phyloP scores from a whole-genome alignment of 169 alveolate genomes.

The Babesia gibsoni region DNA sequence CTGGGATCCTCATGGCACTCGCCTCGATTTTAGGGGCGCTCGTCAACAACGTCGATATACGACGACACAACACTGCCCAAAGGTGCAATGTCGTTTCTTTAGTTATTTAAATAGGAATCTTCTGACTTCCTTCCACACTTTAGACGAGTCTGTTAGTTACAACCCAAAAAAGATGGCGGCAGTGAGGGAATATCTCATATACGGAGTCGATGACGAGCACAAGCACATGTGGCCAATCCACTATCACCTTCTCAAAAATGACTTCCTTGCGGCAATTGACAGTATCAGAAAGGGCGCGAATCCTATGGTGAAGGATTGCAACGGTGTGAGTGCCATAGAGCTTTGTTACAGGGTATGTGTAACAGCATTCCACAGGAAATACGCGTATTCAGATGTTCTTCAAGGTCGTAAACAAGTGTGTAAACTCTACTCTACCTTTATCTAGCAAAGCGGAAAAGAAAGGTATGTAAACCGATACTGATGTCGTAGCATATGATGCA shows the following conservation, averaged over 20 bases:
- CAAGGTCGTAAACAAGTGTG: slow-evolving; percentile 45
- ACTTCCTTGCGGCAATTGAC: slow-evolving; percentile 62
- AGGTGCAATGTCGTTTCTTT: slow-evolving; percentile 10
- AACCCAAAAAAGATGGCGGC: slow-evolving; percentile 9
- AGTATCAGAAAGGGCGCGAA: slow-evolving; percentile 63
- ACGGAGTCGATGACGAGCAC: slow-evolving; percentile 42
- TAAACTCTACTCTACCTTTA: slow-evolving; percentile 37
- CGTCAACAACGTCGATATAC: slow-evolving; percentile 19
- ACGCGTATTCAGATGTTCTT: slow-evolving; percentile 18
- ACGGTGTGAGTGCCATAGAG: slow-evolving; percentile 65
- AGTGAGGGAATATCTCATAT: slow-evolving; percentile 21
- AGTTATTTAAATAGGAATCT: too few relatives aligned
- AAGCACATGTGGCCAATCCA: slow-evolving; percentile 65
- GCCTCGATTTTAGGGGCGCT: background rate
- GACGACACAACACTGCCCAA: slow-evolving; percentile 26
- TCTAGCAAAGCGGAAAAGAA: background rate
- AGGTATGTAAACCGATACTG: too few relatives aligned
- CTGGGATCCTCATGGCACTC: background rate
- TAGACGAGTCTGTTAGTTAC: too few relatives aligned
- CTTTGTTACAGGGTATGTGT: slow-evolving; percentile 43
- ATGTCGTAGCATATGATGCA: too few relatives aligned
- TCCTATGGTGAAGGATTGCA: slow-evolving; percentile 56
- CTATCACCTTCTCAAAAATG: slow-evolving; percentile 62
- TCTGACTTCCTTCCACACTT: too few relatives aligned
- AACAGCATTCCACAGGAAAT: background rate